Percentiles rank a stretch among this genome's conserved stretches.
These are phyloP conservation scores for Dacryopinax spathularia DNA, from an alignment of 768 basidiomycete species.

Conservation along the genomic window DNA sequence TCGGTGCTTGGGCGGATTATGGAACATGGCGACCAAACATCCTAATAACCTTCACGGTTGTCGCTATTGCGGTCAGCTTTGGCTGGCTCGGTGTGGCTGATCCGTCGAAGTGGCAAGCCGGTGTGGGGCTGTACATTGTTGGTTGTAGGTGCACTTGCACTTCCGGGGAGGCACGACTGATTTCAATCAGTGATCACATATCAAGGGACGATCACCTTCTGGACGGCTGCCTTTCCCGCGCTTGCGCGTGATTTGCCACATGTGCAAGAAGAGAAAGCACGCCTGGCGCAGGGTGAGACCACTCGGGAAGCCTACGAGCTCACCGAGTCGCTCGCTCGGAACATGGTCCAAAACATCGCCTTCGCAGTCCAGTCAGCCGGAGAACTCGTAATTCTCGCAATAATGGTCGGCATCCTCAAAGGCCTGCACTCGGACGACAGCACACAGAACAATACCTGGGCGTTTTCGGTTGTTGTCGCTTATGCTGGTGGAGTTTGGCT, in stretches of 20 bases:
- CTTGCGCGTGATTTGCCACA: constrained; percentile 56
- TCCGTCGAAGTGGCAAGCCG: constrained; percentile 48
- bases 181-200: constrained; percentile 47
- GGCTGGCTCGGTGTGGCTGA: constrained; percentile 64
- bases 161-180: constrained; percentile 7
- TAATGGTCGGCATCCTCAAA: constrained; percentile 65
- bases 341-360: constrained; percentile 61
- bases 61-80: constrained; percentile 54
- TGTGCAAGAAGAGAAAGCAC: constrained; percentile 38
- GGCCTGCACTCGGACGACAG: constrained; percentile 46
- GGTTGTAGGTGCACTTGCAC: constrained; percentile 33
- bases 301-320: not conserved
- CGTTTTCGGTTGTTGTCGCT: constrained; percentile 62
- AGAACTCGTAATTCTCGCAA: constrained; percentile 51
- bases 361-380: constrained; percentile 56
- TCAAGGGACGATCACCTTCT: constrained; percentile 65
- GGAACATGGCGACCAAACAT: constrained; percentile 73
- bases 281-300: constrained; percentile 33
- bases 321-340: constrained; percentile 47
- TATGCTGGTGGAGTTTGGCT: constrained; percentile 68
- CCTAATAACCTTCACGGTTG: constrained; percentile 55
- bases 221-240: constrained; percentile 72
- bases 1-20: constrained; percentile 73
- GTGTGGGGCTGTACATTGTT: constrained; percentile 46
- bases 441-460: constrained; percentile 57